Percentiles rank a stretch among this genome's conserved stretches.
These are phyloP conservation scores for Lignosus rhinocerotis DNA, from an alignment of 1,284 basidiomycete species.

Conservation along the genomic window DNA sequence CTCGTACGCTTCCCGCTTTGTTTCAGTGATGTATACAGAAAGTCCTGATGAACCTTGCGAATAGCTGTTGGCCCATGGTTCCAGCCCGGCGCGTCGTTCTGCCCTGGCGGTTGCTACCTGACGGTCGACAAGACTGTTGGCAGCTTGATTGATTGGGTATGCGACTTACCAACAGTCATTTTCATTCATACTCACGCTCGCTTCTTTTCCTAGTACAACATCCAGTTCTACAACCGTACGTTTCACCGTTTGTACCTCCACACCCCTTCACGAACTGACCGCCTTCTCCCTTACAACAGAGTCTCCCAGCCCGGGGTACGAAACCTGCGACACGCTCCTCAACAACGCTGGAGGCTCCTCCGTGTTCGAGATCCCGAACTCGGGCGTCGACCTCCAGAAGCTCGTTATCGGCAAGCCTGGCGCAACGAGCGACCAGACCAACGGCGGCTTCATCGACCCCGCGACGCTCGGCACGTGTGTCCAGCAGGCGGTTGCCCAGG, in stretches of 20 bases:
- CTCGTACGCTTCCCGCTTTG: slow-evolving; percentile 16
- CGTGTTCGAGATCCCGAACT: slow-evolving; percentile 60
- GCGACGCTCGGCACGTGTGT: slow-evolving; percentile 56
- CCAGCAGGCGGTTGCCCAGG: slow-evolving; percentile 48
- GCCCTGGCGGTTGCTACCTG: slow-evolving; percentile 19
- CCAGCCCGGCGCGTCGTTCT: slow-evolving; percentile 8
- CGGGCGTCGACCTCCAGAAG: slow-evolving; percentile 49
- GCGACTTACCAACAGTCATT: background rate
- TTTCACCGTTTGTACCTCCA: background rate
- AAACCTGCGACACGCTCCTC: slow-evolving; percentile 53
- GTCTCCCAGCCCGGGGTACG: slow-evolving; percentile 30
- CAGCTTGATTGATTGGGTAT: slow-evolving; percentile 8
- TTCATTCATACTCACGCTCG: background rate
- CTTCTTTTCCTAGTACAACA: slow-evolving; percentile 39
- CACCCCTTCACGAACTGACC: background rate
- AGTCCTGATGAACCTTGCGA: background rate
- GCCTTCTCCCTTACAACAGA: background rate
- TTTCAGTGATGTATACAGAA: background rate
- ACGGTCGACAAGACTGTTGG: slow-evolving; percentile 20
- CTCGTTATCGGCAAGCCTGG: slow-evolving; percentile 62
- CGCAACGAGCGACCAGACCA: slow-evolving; percentile 45
- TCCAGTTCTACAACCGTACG: slow-evolving; percentile 65
- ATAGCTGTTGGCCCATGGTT: slow-evolving; percentile 11
- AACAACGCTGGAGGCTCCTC: slow-evolving; percentile 35
- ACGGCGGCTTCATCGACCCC: slow-evolving; percentile 51